These are phyloP conservation scores for Pythium guiyangense DNA, from an alignment of 352 stramenopile genomes.

Conservation along the genomic window DNA sequence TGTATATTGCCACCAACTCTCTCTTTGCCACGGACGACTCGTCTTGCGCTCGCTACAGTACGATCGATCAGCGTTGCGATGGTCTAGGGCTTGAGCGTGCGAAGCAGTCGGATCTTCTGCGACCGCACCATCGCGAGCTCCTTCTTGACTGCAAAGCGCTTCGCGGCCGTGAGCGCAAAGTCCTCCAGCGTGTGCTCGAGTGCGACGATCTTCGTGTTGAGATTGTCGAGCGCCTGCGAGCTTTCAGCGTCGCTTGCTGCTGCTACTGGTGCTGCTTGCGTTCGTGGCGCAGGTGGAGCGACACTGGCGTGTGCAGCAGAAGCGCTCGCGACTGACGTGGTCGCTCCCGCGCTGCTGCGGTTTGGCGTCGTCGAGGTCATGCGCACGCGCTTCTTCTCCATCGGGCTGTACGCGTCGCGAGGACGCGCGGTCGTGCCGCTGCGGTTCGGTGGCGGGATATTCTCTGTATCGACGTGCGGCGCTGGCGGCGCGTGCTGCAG, in stretches of 20 bases:
- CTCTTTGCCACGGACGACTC: too few species aligned
- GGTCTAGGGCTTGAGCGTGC: conserved; percentile 16
- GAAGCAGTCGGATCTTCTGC: conserved; percentile 57
- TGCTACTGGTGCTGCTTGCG: not conserved
- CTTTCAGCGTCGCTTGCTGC: not conserved
- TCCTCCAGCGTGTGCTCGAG: conserved; percentile 61
- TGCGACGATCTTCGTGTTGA: conserved; percentile 37
- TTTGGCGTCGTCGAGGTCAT: conserved; percentile 16
- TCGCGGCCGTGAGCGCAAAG: conserved; percentile 61
- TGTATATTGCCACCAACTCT: not conserved
- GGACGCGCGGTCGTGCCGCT: not conserved
- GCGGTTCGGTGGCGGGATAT: conserved; percentile 14
- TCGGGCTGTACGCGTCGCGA: conserved; percentile 6
- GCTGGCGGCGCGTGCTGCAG: conserved; percentile 4
- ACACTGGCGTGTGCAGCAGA: not conserved
- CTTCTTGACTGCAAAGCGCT: conserved; percentile 75
- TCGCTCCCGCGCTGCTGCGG: not conserved
- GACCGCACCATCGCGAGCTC: conserved; percentile 73
- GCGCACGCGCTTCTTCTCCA: conserved; percentile 28
- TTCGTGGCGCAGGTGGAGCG: too few species aligned
- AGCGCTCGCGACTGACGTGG: not conserved
- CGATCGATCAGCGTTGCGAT: not conserved
- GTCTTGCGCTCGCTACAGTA: not conserved
- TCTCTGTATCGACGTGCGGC: conserved; percentile 7
- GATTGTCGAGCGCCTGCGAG: conserved; percentile 16